phyloP scores from a whole-genome alignment of 2,329 filamentous ascomycete species.

The Nemania sp. region DNA sequence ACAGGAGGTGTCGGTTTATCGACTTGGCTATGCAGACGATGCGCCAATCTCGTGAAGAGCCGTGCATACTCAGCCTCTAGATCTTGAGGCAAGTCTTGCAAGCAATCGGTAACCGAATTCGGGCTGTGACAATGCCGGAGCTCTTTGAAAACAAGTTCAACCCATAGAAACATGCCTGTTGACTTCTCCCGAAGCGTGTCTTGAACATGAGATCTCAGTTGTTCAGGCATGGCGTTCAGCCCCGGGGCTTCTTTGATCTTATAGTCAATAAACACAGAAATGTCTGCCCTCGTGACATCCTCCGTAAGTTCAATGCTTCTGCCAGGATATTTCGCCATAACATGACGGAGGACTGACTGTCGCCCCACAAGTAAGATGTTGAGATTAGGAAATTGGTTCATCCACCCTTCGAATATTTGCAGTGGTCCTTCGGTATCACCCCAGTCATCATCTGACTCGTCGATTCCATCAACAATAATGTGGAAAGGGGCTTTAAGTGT shows the following conservation, averaged over 20 bases:
- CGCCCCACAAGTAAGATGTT: neutral
- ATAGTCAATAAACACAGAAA: neutral
- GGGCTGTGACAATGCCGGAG: neutral
- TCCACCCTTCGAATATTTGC: neutral
- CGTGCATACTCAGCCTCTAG: neutral
- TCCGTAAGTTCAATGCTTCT: neutral
- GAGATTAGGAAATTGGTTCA: neutral
- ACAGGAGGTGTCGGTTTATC: neutral
- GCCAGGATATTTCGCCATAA: neutral
- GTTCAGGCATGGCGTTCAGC: neutral
- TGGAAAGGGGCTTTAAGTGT: neutral
- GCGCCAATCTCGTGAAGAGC: neutral
- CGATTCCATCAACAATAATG: neutral
- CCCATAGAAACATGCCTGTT: neutral
- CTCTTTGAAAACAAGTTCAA: neutral
- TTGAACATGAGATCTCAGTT: neutral
- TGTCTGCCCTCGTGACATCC: neutral
- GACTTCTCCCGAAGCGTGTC: neutral
- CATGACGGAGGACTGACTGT: neutral
- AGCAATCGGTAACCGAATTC: neutral
- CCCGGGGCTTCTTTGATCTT: neutral
- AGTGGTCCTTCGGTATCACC: neutral
- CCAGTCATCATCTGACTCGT: neutral
- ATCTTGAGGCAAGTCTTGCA: neutral
- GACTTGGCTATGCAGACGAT: neutral